phyloP scores from a whole-genome alignment of 2,329 filamentous ascomycete species.

The Ascocoryne sarcoides region DNA sequence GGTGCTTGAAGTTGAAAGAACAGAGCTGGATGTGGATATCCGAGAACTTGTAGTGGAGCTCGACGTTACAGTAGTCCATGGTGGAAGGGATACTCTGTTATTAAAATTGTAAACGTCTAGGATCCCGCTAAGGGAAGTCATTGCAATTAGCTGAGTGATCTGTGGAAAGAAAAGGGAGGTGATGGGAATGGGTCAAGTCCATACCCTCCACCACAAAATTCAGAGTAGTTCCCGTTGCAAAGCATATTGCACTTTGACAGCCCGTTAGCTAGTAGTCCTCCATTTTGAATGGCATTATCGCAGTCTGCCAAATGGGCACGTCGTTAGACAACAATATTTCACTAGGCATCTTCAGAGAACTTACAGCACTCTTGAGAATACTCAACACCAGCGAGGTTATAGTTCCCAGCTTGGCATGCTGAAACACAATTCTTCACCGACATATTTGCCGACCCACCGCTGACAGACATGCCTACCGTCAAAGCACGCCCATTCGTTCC shows the following conservation, averaged over 20 bases:
- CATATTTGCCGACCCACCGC: not conserved
- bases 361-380: constrained; percentile 2
- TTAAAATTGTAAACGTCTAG: not conserved
- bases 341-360: not conserved
- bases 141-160: too few species aligned
- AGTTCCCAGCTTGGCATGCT: not conserved
- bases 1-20: not conserved
- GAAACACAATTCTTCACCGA: not conserved
- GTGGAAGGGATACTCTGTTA: not conserved
- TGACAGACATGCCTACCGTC: not conserved
- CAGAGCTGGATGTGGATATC: not conserved
- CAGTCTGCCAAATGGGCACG: not conserved
- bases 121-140: too few species aligned
- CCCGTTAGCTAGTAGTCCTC: not conserved
- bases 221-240: not conserved
- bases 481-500: not conserved
- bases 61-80: not conserved
- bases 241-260: not conserved
- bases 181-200: too few species aligned
- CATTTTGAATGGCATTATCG: not conserved
- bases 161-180: too few species aligned
- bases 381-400: not conserved
- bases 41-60: not conserved
- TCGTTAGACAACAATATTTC: not conserved
- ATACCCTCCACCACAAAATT: not conserved